Percentiles rank a stretch among this genome's conserved stretches.
phyloP scores from a whole-genome alignment of 495 filamentous ascomycete species.

The Staphylotrichum tortipilum region DNA sequence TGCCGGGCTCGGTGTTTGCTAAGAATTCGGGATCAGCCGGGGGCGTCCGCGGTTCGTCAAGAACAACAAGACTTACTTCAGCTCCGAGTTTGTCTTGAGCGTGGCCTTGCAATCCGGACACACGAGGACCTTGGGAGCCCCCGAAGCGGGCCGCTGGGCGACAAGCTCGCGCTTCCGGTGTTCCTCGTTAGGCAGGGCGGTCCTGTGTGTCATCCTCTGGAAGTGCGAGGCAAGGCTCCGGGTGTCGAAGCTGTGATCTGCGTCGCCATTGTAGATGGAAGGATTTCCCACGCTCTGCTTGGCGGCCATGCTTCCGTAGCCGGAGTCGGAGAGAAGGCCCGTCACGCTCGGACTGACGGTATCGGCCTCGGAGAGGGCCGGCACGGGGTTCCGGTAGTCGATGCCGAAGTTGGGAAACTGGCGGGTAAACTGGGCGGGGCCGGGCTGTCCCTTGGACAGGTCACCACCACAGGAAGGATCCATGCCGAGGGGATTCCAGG shows the following conservation, averaged over 20 bases:
- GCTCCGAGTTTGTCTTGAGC: conserved; percentile 43
- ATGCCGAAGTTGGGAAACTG: background rate
- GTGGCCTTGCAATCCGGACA: conserved; percentile 28
- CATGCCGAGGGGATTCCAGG: conserved; percentile 4
- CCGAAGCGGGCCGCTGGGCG: background rate
- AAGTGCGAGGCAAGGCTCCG: conserved; percentile 30
- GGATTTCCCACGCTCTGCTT: conserved; percentile 35
- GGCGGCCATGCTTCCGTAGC: conserved; percentile 48
- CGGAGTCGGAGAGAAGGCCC: conserved; percentile 49
- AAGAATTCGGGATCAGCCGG: background rate
- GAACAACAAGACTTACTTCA: conserved; percentile 31
- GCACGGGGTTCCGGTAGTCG: conserved; percentile 19
- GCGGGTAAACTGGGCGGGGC: background rate
- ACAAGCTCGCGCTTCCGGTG: conserved; percentile 1
- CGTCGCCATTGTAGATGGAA: conserved; percentile 39
- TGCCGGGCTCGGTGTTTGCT: conserved; percentile 82
- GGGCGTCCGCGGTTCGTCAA: background rate
- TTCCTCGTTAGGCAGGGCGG: background rate
- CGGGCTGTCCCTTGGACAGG: background rate
- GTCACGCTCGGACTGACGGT: conserved; percentile 40
- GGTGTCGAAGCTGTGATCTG: conserved; percentile 28
- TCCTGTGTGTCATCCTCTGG: conserved; percentile 11
- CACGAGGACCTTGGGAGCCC: conserved; percentile 11
- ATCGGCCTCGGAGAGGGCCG: conserved; percentile 49
- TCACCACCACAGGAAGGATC: background rate